Conservation (phyloP, 371 early-diverging fungal species). For the Mucor mucedo region DNA sequence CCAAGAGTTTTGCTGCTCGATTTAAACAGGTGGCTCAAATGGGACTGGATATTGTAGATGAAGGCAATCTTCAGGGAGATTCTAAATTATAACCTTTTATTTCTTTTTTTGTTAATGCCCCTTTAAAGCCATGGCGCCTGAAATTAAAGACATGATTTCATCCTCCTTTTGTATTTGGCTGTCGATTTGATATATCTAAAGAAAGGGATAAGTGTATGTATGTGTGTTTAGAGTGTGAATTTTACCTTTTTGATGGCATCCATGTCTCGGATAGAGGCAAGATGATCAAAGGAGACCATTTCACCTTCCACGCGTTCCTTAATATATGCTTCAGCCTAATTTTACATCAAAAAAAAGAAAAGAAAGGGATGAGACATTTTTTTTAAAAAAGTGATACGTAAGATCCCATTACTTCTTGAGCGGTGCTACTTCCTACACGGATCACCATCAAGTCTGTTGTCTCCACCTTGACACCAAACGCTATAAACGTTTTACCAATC, state of each 20-base stretch:
- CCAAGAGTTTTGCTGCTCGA: conserved; percentile 56
- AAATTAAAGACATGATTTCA: conserved; percentile 32
- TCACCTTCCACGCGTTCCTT: conserved; percentile 46
- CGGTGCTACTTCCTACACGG: conserved; percentile 46
- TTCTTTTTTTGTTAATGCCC: conserved; percentile 23
- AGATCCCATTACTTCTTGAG: conserved; percentile 25
- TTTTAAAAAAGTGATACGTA: too few relatives aligned
- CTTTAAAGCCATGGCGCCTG: conserved; percentile 49
- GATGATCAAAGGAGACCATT: conserved; percentile 34
- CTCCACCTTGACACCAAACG: conserved; percentile 58
- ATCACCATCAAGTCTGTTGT: conserved; percentile 55
- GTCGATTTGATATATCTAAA: conserved; percentile 41
- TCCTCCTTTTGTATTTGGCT: conserved; percentile 22
- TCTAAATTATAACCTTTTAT: conserved; percentile 16
- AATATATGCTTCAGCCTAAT: conserved; percentile 41
- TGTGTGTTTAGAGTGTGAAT: neutral
- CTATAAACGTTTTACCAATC: conserved; percentile 60
- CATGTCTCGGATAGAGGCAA: conserved; percentile 33
- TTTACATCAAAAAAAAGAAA: neutral
- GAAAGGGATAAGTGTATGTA: neutral
- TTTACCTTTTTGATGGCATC: conserved; percentile 44
- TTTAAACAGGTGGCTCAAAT: conserved; percentile 41
- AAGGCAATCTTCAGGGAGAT: conserved; percentile 28
- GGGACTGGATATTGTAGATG: conserved; percentile 43
- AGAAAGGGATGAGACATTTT: too few relatives aligned